These are phyloP conservation scores for Candida quercuum DNA, from an alignment of 805 yeast genomes.

Conservation along the genomic window DNA sequence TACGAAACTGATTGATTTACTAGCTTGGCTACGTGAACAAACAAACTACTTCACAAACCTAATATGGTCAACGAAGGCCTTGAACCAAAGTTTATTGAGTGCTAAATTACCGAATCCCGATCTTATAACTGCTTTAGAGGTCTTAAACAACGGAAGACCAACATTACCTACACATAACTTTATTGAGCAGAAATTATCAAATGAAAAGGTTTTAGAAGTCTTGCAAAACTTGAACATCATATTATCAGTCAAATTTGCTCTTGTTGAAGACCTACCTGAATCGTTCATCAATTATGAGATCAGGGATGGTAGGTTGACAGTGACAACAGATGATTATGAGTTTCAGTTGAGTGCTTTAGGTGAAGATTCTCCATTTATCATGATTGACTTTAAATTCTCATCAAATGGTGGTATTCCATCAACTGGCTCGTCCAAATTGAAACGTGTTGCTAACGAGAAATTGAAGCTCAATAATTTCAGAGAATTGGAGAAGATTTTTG, in stretches of 20 bases:
- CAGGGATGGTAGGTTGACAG: constrained; percentile 67
- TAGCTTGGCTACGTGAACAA: constrained; percentile 83
- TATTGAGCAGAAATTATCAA: constrained; percentile 44
- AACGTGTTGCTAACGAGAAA: constrained; percentile 48
- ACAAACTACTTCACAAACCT: constrained; percentile 61
- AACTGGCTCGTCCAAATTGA: constrained; percentile 32
- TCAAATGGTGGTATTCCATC: constrained; percentile 14
- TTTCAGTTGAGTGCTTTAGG: constrained; percentile 75
- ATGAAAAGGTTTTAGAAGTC: constrained; percentile 52
- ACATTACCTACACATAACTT: constrained; percentile 61
- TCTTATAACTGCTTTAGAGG: constrained; percentile 80
- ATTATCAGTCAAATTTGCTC: constrained; percentile 69
- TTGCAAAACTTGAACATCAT: constrained; percentile 66
- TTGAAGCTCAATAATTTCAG: constrained; percentile 40
- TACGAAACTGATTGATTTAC: constrained; percentile 72
- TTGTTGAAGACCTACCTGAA: constrained; percentile 54
- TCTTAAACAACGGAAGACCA: constrained; percentile 73
- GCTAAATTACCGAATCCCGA: constrained; percentile 95
- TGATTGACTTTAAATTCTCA: constrained; percentile 67
- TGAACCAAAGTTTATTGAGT: constrained; percentile 67
- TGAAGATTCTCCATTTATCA: constrained; percentile 63
- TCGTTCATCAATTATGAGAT: constrained; percentile 60
- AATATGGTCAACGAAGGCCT: constrained; percentile 60
- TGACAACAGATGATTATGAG: constrained; percentile 59
- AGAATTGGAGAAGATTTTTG: constrained; percentile 52